These are phyloP conservation scores for Moesziomyces sp. DNA, from an alignment of 1,284 basidiomycete genomes.

Conservation along the genomic window DNA sequence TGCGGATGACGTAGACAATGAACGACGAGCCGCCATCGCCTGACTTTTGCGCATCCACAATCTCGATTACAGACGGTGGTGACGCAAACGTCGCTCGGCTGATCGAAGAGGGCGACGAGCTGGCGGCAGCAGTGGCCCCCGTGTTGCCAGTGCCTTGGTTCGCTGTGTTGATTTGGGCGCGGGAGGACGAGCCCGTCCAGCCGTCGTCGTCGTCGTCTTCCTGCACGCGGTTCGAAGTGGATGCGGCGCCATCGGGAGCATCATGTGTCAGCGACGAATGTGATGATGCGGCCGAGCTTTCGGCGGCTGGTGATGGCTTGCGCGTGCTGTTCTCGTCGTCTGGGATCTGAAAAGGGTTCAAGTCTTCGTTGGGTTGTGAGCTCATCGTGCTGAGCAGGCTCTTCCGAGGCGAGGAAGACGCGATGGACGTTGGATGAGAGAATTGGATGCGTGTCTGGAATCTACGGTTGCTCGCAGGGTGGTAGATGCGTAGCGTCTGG, in stretches of 20 bases:
- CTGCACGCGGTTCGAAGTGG: constrained; percentile 6
- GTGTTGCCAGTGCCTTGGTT: neutral
- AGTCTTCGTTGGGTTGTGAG: constrained; percentile 13
- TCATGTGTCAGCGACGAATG: constrained; percentile 17
- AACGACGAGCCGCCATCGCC: constrained; percentile 82
- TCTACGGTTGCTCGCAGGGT: neutral
- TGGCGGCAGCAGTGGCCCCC: neutral
- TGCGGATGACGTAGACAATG: constrained; percentile 91
- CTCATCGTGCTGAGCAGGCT: neutral
- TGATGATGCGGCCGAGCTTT: constrained; percentile 18
- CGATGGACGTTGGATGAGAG: neutral
- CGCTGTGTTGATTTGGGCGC: constrained; percentile 15
- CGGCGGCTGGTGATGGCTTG: constrained; percentile 7
- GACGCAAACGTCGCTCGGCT: constrained; percentile 30
- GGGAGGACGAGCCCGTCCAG: constrained; percentile 38
- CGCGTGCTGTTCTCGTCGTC: constrained; percentile 27
- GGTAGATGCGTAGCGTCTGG: too few relatives aligned
- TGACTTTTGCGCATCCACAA: constrained; percentile 92
- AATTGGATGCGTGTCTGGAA: neutral
- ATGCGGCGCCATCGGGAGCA: neutral
- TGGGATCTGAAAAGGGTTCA: constrained; percentile 51
- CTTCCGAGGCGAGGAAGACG: too few relatives aligned
- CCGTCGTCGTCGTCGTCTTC: constrained; percentile 37
- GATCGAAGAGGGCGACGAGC: constrained; percentile 17
- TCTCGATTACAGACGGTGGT: constrained; percentile 45